Base-by-base conservation (phyloP, 768 basidiomycete species). In the Boletus reticulatus region DNA sequence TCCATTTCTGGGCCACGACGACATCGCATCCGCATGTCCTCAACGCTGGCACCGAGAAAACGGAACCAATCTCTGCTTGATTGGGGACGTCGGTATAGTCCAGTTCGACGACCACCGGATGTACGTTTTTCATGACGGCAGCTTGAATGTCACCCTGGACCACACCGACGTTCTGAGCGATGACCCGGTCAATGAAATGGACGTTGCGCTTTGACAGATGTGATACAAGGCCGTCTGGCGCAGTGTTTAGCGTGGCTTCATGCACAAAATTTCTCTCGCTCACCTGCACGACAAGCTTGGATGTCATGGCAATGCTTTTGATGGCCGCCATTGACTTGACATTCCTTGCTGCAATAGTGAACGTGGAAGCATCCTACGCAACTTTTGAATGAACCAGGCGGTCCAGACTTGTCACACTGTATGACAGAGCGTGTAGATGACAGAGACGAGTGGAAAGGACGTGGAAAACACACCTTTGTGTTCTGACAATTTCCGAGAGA, bases 321-420 rank as follows among this genome's bases (percentile, higher is more conserved):
- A 51, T 72, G 68, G 4, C 57, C 53, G 12, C 70, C 68, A n/a
- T 58, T 54, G 0, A 53, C 64, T 44, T 69, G 70, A 49, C 70
- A 72, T 52, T 70, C 68, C 45, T 56, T 69, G 54, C 66, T 61
- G 50, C 68, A 69, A 39, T 69, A 72, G 45, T 68, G 53, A 22
- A 70, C 68, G 39, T 68, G 63, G 43, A 65, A 65, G 48, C 68
- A 69, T 10, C 68, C 66, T 7, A 59, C 59, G 19, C 70, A 69
- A 4, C 55, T 60, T 42, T 66, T 71, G 43, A 70, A 62, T 27
- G 63, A 66, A 22, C 61, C 66, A 9, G 58, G 52, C 20, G 68
- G 66, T 17, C 63, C 66, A 0, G 63, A 61, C 39, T 57, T 72
- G 44, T 53, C 53, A 16, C 68, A 69, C 70, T 72, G 34, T 29